Evolutionary conservation across 2,329 filamentous ascomycete genomes (phyloP).

Genomic region (Alternaria ventricosa): DNA sequence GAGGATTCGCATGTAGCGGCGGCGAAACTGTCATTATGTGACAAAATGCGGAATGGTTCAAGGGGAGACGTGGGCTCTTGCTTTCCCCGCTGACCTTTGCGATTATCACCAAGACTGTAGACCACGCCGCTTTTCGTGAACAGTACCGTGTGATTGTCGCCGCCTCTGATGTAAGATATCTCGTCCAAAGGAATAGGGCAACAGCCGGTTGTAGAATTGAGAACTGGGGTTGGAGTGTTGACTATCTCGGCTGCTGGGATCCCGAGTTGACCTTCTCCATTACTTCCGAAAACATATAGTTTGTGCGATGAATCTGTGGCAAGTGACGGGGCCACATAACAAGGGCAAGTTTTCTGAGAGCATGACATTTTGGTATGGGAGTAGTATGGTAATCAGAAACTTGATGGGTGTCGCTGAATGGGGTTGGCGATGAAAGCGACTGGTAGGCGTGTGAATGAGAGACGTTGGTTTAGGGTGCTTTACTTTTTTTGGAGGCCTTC

Average conservation of each 20-base stretch:
- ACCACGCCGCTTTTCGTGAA: slow-evolving; percentile 66
- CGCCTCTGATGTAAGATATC: slow-evolving; percentile 59
- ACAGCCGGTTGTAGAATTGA: neutral
- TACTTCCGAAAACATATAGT: slow-evolving; percentile 59
- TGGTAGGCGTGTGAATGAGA: no score
- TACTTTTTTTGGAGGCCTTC: no score
- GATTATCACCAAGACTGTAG: slow-evolving; percentile 70
- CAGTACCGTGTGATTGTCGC: slow-evolving; percentile 90
- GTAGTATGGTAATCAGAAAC: no score
- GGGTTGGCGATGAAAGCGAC: no score
- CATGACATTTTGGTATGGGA: no score
- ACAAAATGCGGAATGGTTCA: slow-evolving; percentile 9
- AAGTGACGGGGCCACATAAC: no score
- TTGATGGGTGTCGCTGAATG: no score
- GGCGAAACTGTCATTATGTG: neutral
- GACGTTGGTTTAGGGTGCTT: no score
- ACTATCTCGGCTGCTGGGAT: slow-evolving; percentile 53
- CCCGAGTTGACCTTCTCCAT: slow-evolving; percentile 60
- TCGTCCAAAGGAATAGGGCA: slow-evolving; percentile 1
- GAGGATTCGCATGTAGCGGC: slow-evolving; percentile 36
- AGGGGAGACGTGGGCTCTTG: neutral
- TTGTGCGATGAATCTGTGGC: neutral
- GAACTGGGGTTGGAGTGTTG: slow-evolving; percentile 20
- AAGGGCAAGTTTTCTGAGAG: no score
- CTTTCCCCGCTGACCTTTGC: slow-evolving; percentile 53